phyloP scores from a whole-genome alignment of 257 asterid species.

The Fraxinus excelsior region DNA sequence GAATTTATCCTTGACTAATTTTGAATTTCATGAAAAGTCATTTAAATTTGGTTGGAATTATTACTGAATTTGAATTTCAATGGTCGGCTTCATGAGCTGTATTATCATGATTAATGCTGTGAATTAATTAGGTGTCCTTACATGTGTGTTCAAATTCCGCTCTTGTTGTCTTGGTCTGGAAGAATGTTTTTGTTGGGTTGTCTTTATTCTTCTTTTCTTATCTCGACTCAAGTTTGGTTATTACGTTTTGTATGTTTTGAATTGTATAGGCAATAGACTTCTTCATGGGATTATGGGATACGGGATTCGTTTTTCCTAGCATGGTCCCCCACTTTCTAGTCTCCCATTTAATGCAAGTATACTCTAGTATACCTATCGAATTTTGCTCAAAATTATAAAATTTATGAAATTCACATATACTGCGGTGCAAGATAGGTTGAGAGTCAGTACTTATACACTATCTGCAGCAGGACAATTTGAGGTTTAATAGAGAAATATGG shows the following conservation, averaged over 20 bases:
- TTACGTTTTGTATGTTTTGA: no score
- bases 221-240: no score
- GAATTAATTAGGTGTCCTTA: background rate
- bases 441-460: background rate
- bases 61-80: background rate
- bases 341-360: background rate
- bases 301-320: background rate
- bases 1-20: background rate
- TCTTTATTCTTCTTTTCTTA: conserved; percentile 1
- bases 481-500: background rate
- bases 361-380: background rate
- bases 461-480: background rate
- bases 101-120: background rate
- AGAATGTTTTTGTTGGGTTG: background rate
- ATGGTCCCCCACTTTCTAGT: background rate
- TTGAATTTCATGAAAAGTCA: background rate
- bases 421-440: background rate
- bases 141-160: background rate
- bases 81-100: background rate
- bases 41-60: background rate
- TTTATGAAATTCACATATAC: no score
- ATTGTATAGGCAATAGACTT: background rate
- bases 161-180: conserved; percentile 3
- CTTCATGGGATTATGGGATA: background rate
- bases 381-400: background rate